Percentiles rank a stretch among this genome's conserved stretches.
These are phyloP conservation scores for Xylaria sp. DNA, from an alignment of 2,329 filamentous ascomycete species.

Conservation along the genomic window DNA sequence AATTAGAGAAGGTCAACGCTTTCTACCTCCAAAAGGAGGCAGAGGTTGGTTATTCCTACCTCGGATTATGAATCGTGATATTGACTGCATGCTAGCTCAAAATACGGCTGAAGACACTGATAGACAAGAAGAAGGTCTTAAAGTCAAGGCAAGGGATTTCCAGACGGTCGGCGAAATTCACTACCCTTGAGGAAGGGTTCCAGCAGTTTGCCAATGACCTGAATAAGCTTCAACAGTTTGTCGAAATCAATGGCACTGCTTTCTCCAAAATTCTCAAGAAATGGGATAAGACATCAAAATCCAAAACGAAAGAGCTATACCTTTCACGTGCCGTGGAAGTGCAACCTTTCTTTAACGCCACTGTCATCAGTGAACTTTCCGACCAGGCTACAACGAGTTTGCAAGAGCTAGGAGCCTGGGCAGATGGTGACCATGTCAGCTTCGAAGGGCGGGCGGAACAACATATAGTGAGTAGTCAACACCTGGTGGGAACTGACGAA, in stretches of 20 bases:
- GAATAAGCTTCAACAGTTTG: conserved; percentile 98
- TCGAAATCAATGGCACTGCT: conserved; percentile 96
- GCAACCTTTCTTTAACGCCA: conserved; percentile 97
- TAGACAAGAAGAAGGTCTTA: conserved; percentile 94
- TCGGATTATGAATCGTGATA: neutral
- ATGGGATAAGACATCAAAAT: conserved; percentile 99
- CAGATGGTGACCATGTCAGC: conserved; percentile 92
- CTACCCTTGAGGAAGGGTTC: conserved; percentile 94
- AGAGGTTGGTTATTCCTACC: conserved; percentile 70
- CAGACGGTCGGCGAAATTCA: conserved; percentile 90
- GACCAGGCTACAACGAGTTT: conserved; percentile 97
- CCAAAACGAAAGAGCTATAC: conserved; percentile 97
- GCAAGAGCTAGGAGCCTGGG: conserved; percentile 95
- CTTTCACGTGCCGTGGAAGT: conserved; percentile 96
- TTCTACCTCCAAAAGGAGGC: conserved; percentile 99
- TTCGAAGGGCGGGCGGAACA: conserved; percentile 73
- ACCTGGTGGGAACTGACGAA: conserved; percentile 80
- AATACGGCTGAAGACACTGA: conserved; percentile 86
- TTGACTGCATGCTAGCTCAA: conserved; percentile 73
- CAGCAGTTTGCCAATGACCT: conserved; percentile 96
- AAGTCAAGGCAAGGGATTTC: conserved; percentile 84
- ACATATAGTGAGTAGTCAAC: conserved; percentile 73
- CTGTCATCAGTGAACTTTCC: conserved; percentile 95
- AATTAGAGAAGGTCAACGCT: conserved; percentile 97
- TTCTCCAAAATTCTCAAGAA: conserved; percentile 99